These are phyloP conservation scores for Flaveria brownii DNA, from an alignment of 129 eudicot genomes.

Conservation along the genomic window DNA sequence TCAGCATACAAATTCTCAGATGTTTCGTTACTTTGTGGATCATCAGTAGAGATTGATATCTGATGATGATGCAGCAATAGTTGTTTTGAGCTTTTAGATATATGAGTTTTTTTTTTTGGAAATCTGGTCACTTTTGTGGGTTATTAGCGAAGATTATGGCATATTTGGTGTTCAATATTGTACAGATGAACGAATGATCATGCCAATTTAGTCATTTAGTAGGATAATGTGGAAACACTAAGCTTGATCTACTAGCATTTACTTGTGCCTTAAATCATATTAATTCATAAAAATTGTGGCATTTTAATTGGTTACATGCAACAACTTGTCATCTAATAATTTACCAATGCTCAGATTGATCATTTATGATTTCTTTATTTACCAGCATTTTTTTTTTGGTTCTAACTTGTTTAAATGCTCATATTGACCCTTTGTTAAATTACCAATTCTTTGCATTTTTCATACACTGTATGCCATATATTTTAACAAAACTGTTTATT, in stretches of 20 bases:
- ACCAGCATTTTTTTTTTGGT: neutral
- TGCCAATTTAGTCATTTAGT: neutral
- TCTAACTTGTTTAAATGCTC: neutral
- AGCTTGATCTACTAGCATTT: too few species aligned
- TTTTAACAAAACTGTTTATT: neutral
- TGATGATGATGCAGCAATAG: constrained; percentile 8
- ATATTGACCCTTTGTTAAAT: neutral
- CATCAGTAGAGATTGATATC: neutral
- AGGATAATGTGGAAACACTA: too few species aligned
- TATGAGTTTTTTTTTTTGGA: neutral
- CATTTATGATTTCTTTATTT: too few species aligned
- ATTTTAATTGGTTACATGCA: too few species aligned
- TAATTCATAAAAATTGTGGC: too few species aligned
- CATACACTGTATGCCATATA: neutral
- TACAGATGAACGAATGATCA: neutral
- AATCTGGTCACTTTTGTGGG: neutral
- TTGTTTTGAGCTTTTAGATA: neutral
- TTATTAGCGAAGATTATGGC: neutral
- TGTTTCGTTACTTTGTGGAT: neutral
- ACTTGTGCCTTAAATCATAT: too few species aligned
- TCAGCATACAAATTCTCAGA: neutral
- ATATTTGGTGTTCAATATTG: neutral
- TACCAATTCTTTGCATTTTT: too few species aligned
- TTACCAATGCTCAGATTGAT: too few species aligned
- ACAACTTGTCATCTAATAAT: too few species aligned